phyloP scores from a whole-genome alignment of 2,329 filamentous ascomycete species.

The Teratosphaeria gauchensis region DNA sequence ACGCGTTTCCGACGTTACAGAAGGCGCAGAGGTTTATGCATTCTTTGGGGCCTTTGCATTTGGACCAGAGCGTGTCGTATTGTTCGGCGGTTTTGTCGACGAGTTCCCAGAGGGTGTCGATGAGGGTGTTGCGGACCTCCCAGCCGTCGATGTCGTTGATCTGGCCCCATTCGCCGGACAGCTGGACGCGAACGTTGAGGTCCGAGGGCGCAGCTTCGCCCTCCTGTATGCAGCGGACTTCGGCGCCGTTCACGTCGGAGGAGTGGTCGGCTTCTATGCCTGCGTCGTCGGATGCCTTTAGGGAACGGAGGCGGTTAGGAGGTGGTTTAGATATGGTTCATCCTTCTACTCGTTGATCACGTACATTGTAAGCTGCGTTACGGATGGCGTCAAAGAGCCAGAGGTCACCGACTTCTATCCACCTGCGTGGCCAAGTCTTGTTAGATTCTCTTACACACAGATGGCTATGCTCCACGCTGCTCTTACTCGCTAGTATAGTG shows the following conservation, averaged over 20 bases:
- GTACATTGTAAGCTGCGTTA: neutral
- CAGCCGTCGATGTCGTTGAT: neutral
- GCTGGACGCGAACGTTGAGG: neutral
- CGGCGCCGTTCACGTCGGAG: neutral
- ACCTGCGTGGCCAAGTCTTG: neutral
- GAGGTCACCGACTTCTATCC: neutral
- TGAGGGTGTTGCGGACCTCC: neutral
- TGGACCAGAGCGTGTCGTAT: neutral
- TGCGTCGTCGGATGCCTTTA: neutral
- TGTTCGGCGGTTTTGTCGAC: neutral
- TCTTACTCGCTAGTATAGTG: neutral
- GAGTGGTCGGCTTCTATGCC: neutral
- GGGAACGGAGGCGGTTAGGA: neutral
- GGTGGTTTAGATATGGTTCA: neutral
- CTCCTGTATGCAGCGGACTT: neutral
- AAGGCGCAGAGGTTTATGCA: neutral
- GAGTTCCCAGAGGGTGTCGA: neutral
- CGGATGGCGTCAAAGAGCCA: neutral
- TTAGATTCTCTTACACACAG: neutral
- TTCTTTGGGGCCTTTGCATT: neutral
- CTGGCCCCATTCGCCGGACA: neutral
- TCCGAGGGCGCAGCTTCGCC: neutral
- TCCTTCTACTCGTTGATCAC: neutral
- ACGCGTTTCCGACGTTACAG: neutral
- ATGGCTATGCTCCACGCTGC: neutral